These are phyloP conservation scores for Syzygium syzygioides DNA, from an alignment of 441 rosid genomes.

Conservation along the genomic window DNA sequence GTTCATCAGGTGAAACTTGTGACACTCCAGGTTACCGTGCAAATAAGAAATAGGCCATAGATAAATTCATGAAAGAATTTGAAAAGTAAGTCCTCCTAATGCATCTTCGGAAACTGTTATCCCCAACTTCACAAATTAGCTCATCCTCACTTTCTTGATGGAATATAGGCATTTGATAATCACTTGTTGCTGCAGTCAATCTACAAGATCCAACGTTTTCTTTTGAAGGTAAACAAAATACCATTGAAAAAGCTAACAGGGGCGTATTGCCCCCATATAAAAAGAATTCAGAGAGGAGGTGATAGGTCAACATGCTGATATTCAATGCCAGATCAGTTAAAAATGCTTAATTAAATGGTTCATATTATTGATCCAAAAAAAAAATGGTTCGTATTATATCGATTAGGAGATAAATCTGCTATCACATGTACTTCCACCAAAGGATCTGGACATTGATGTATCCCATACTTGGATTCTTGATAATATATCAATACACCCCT, in stretches of 20 bases:
- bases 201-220: neutral
- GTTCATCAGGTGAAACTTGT: neutral
- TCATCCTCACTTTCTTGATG: neutral
- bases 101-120: neutral
- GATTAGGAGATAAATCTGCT: neutral
- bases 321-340: neutral
- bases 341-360: neutral
- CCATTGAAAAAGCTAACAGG: neutral
- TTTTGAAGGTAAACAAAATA: neutral
- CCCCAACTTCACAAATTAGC: neutral
- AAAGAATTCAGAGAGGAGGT: neutral
- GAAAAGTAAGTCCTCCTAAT: neutral
- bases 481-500: neutral
- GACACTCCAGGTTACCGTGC: neutral
- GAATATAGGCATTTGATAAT: neutral
- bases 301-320: neutral
- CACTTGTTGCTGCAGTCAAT: neutral
- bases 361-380: neutral
- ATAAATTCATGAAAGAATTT: neutral
- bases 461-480: neutral
- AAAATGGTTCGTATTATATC: neutral
- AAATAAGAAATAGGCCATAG: neutral
- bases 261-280: neutral
- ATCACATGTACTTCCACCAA: neutral
- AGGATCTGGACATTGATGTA: neutral